A percentile compares a stretch with the other conserved stretches of the same genome.
Conservation (phyloP, 1,139 yeast genomes). For the Meyerozyma athensensis region DNA sequence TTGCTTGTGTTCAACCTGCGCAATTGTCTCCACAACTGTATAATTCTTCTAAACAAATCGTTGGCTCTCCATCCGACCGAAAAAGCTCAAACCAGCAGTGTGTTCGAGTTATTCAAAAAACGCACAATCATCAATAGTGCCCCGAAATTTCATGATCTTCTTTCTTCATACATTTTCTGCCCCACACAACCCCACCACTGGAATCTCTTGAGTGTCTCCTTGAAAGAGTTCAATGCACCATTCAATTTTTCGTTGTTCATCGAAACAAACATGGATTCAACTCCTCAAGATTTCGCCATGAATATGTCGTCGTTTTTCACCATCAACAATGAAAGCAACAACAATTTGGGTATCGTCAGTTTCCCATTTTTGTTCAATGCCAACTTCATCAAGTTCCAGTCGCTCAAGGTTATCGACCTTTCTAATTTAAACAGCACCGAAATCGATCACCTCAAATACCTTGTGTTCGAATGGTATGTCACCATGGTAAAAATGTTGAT, state of each 20-base stretch:
- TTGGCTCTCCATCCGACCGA: slow-evolving; percentile 12
- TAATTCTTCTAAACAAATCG: slow-evolving; percentile 42
- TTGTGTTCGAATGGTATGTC: slow-evolving; percentile 38
- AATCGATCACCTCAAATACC: slow-evolving; percentile 12
- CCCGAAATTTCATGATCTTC: slow-evolving; percentile 38
- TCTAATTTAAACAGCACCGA: slow-evolving; percentile 12
- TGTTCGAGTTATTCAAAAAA: slow-evolving; percentile 39
- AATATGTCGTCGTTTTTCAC: slow-evolving; percentile 12
- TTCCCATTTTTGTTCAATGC: slow-evolving; percentile 41
- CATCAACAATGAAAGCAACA: slow-evolving; percentile 19
- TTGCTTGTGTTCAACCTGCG: slow-evolving; percentile 33
- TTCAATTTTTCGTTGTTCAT: slow-evolving; percentile 7
- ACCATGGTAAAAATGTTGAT: slow-evolving; percentile 31
- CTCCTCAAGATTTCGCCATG: slow-evolving; percentile 10
- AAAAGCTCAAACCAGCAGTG: slow-evolving; percentile 10
- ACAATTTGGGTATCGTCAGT: slow-evolving; percentile 29
- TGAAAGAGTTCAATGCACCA: slow-evolving; percentile 27
- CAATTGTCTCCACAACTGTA: slow-evolving; percentile 43
- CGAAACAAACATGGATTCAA: slow-evolving; percentile 12
- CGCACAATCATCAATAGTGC: slow-evolving; percentile 43
- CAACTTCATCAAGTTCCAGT: slow-evolving; percentile 18
- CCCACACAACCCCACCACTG: slow-evolving; percentile 36
- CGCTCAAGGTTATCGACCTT: slow-evolving; percentile 10
- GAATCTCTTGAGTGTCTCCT: slow-evolving; percentile 34
- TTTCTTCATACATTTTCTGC: slow-evolving; percentile 37